Conservation (phyloP, 106 monocot genomes). For the Xerophyta viscosa region DNA sequence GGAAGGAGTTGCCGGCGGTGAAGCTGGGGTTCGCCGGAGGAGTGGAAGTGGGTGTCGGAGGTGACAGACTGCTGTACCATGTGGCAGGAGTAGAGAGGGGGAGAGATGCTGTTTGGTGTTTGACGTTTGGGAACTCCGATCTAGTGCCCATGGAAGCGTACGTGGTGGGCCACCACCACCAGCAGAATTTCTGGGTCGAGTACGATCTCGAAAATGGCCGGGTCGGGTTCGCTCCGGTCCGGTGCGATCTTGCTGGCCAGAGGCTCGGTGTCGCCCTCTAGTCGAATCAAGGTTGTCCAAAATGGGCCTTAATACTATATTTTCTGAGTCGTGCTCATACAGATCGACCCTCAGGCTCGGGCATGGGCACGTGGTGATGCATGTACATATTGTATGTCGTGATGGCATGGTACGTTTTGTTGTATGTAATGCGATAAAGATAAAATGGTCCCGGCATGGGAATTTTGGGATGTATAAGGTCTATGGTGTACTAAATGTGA, state of each 20-base stretch:
- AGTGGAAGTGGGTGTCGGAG: slow-evolving; percentile 61
- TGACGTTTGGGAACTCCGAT: slow-evolving; percentile 95
- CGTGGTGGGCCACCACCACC: slow-evolving; percentile 93
- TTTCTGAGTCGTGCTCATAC: too few relatives aligned
- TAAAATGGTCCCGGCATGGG: too few relatives aligned
- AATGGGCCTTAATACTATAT: too few relatives aligned
- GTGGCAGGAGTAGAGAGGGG: slow-evolving; percentile 43
- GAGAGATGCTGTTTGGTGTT: slow-evolving; percentile 53
- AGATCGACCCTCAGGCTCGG: too few relatives aligned
- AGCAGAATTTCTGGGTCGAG: slow-evolving; percentile 96
- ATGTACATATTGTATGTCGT: too few relatives aligned
- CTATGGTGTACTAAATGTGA: too few relatives aligned
- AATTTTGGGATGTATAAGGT: too few relatives aligned
- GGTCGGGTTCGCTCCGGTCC: slow-evolving; percentile 78
- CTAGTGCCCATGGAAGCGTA: slow-evolving; percentile 75
- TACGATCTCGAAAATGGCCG: slow-evolving; percentile 66
- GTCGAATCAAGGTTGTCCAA: too few relatives aligned
- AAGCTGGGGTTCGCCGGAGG: slow-evolving; percentile 50
- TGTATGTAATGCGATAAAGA: too few relatives aligned
- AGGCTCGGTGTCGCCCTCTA: too few relatives aligned
- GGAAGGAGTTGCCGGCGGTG: slow-evolving; percentile 37
- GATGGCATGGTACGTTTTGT: too few relatives aligned
- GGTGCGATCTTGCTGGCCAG: slow-evolving; percentile 72
- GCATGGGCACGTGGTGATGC: too few relatives aligned
- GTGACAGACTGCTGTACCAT: slow-evolving; percentile 57